Base-by-base conservation (phyloP, 2,329 filamentous ascomycete genomes). In the Talaromyces verruculosus region DNA sequence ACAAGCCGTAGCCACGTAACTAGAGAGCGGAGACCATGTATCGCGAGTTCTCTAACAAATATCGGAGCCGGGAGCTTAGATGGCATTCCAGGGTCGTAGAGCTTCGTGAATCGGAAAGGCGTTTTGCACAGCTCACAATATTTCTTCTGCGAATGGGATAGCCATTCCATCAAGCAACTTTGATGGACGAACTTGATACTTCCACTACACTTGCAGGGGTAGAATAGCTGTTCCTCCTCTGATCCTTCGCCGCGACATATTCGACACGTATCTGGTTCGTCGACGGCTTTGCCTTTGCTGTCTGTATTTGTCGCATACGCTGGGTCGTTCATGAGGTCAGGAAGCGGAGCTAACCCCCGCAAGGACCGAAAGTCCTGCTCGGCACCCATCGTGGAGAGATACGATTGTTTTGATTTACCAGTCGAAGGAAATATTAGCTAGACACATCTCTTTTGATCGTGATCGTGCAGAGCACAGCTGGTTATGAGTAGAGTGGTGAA, bases 121-220 rank as follows among this genome's bases (percentile, higher is more conserved):
- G 95, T 99, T 82, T 99, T 99, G 88, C 95, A 99, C 41, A 99
- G 88, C 82, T 99, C 95, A 84, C 96, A 99, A 83, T 99, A 91
- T 79, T 98, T 98, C 86, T 99, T 99, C 77, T 99, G 93, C 1
- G 95, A 98, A 79, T 99, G 96, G 60, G 93, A 94, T 25, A 99
- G 84, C 95, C 95, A 99, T 80, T 98, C 93, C 90, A 99, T 97
- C 79, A 99, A 82, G 77, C 95, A 99, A 77, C 96, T 91, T 79
- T 99, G 95, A 78, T 99, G 95, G 68, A 99, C 95, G 74, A 91
- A 97, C 82, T 97, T 97, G 82, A 99, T 99, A 80, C 94, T 98
- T 65, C 95, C 95, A 75, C 92, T 97, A 82, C 95, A 99, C 83
- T 97, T 97, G 88, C 95, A 99, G 5, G 95, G 95, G 76, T 96